Evolutionary conservation across 2,329 filamentous ascomycete genomes (phyloP), one percentile per base, ranked within the genome.

Genomic region (Eutypa lata): DNA sequence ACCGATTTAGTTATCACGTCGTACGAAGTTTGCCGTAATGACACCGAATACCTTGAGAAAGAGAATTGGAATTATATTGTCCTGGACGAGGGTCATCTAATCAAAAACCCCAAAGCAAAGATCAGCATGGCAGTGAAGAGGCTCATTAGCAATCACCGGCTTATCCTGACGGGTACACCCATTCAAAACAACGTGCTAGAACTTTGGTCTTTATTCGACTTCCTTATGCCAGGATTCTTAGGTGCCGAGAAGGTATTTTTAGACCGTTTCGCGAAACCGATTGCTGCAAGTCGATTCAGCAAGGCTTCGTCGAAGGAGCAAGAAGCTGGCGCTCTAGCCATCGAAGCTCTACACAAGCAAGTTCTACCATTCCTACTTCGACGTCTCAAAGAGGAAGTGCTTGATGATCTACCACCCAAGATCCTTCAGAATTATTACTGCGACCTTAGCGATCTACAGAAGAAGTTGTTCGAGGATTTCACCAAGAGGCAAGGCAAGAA

Each of bases 341-440:
- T 99, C 52, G 94, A 99, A 71, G 94, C 94, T n/a, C 78, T 99
- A 21, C 94, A 99, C 74, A 99, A 99, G 70, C 94, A 99, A 68
- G 95, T 99, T 2, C 76, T 99, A 33, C 94, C 94, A 1, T 99
- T 99, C 86, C 78, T 99, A 56, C 83, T 99, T 38, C 90, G 94
- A 55, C 92, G 94, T 63, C 81, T 99, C 62, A 99, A 99, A 74
- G 94, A 99, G 73, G 94, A 99, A 70, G 94, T 99, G 18, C 79
- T 99, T 54, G 90, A 99, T 62, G 94, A 99, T 65, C 78, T 99
- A 8, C 94, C 94, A 2, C 94, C 94, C 7, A 99, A 99, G 84
- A 99, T 99, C 64, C 76, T 99, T 49, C 94, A 99, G 69, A 99
- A 99, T 71, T 99, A 99, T 76, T 99, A 99, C 74, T 99, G 94